Base-by-base conservation (phyloP, 768 basidiomycete genomes). In the Tephrocybe sp. region DNA sequence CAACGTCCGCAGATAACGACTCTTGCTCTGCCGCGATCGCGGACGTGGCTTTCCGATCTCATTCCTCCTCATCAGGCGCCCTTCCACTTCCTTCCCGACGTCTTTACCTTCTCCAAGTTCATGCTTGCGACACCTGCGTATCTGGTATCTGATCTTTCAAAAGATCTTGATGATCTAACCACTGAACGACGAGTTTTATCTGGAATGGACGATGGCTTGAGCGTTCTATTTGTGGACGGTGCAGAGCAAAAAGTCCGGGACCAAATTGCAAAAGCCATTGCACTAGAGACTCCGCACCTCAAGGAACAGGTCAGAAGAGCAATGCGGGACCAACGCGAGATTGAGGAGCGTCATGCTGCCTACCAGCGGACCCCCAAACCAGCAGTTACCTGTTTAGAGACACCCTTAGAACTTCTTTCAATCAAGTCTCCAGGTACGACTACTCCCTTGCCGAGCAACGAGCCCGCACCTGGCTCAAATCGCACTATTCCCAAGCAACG, bases 1-100 rank as follows among this genome's bases (percentile, higher is more conserved):
- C 89, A 92, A 59, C 83, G 96, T 5, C 96, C 95, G 2, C 91
- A 91, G 62, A 93, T 96, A 60, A 94, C 94, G 3, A 98, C 96
- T 0, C 79, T 98, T 31, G 95, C 97, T 2, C 76, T 99, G 6
- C 97, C 97, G 34, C 85, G 92, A 19, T 95, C 96, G 1, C 62
- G 73, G 13, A 92, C 92, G 2, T 99, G 95, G 95, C 96, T 93
- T 1, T 96, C 93, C 1, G 93, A 96, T 53, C 78, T 95, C 2
- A 71, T 97, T 26, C 87, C 91, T 12, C 89, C 93, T 16, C 92
- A 95, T 57, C 87, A 94, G 62, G 91, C 93, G 0, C 96, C 97
- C 6, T 98, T 95, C 74, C 83, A 97, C 64, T 98, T 99, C 73
- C 76, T 96, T 17, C 97, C 95, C 0, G 93, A 98, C 62, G 89